Base-by-base conservation (phyloP, 768 basidiomycete genomes). In the Hygrophoropsis aurantiaca region DNA sequence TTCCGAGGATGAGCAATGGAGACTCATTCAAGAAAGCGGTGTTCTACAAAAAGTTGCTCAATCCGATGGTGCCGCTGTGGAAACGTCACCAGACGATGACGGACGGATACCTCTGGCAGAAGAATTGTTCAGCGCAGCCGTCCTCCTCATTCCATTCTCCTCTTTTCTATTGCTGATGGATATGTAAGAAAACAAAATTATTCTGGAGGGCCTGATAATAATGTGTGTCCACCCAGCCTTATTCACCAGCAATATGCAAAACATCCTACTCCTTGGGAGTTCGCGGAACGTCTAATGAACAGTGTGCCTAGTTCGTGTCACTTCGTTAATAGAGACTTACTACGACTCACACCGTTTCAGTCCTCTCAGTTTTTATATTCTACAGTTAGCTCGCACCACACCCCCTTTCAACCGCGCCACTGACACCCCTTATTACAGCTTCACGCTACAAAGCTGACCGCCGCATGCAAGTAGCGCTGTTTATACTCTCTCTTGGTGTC, bases 101-200 rank as follows among this genome's bases (percentile, higher is more conserved):
- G 74, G 71, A 32, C 55, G 66, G 21, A 49, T 68, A 8, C 65
- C 77, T 16, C 66, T 85, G 3, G 73, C 72, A 6, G 85, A 87
- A 50, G 89, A 91, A 68, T 73, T 90, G 32, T 82, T 90, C 64
- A 77, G 82, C 52, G 71, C 86, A 9, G 53, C 77, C 15, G 63
- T 86, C 16, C 67, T 85, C 44, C 78, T 90, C 46, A 82, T 87
- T 26, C 90, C 90, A 0, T 80, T 87, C 56, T 80, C 80, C 3
- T 91, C 84, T 59, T 68, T 91, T 41, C 72, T 91, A 32, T 58
- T 91, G 13, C 69, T 90, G 71, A 90, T 93, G 87, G 84, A 90
- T 59, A 87, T 92, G 90, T 93, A 60, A 57, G 87, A 70, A 16
- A 47, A 9, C 37, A 13, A 15, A 25, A n/a, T 26, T 40, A 26